A percentile compares a stretch with the other conserved stretches of the same genome.
These are phyloP conservation scores for Boletus insuetus DNA, from an alignment of 768 basidiomycete species.

Conservation along the genomic window DNA sequence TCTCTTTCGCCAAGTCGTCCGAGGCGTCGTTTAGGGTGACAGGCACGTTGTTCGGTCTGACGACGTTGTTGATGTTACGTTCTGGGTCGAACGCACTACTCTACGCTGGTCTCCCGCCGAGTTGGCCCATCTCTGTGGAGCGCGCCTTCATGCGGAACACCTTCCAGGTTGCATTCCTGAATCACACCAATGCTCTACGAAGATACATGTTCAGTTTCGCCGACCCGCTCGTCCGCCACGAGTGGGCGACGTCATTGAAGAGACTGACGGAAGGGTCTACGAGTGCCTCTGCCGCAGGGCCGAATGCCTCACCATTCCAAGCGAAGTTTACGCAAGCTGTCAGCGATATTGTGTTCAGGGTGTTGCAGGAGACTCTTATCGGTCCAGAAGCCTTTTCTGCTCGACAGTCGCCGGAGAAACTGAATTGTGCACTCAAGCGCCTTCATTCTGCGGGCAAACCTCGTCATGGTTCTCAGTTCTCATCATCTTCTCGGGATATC, in stretches of 20 bases:
- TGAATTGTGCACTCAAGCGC: slow-evolving; percentile 36
- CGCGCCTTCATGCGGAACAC: slow-evolving; percentile 96
- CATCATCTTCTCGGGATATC: slow-evolving; percentile 24
- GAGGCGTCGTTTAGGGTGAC: slow-evolving; percentile 90
- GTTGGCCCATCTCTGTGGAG: slow-evolving; percentile 75
- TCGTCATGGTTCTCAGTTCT: slow-evolving; percentile 23
- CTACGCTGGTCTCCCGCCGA: slow-evolving; percentile 80
- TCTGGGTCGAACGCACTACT: slow-evolving; percentile 79
- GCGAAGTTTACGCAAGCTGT: slow-evolving; percentile 60
- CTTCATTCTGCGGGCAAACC: slow-evolving; percentile 16
- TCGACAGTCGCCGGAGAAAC: slow-evolving; percentile 25
- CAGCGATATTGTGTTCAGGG: slow-evolving; percentile 73
- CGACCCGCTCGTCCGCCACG: slow-evolving; percentile 69
- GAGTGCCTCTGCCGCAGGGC: slow-evolving; percentile 22
- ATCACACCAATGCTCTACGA: slow-evolving; percentile 63
- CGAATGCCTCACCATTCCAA: slow-evolving; percentile 35
- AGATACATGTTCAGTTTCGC: slow-evolving; percentile 95
- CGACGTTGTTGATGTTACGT: slow-evolving; percentile 80
- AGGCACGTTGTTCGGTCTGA: slow-evolving; percentile 79
- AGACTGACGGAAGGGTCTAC: slow-evolving; percentile 59
- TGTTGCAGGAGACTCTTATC: slow-evolving; percentile 83
- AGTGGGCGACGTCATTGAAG: slow-evolving; percentile 69
- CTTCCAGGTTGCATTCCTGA: slow-evolving; percentile 85
- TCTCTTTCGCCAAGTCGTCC: slow-evolving; percentile 74
- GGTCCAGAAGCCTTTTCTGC: slow-evolving; percentile 30